phyloP scores from a whole-genome alignment of 306 rosid genomes.

The Ormosia semicastrata region DNA sequence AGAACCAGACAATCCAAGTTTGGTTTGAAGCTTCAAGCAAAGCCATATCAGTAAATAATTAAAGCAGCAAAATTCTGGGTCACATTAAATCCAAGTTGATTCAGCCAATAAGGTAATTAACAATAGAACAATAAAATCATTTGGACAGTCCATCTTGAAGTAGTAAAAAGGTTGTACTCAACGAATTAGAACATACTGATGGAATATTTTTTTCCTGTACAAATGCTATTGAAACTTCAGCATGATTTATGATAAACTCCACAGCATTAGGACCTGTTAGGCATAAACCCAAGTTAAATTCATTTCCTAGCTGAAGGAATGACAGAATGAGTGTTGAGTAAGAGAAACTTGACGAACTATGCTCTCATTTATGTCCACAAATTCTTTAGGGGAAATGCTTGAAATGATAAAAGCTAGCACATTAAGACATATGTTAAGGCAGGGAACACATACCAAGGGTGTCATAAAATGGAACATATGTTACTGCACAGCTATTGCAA shows the following conservation, averaged over 20 bases:
- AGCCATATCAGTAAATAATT: background rate
- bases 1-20: background rate
- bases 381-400: background rate
- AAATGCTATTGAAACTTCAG: constrained; percentile 89
- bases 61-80: background rate
- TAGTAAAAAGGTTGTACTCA: background rate
- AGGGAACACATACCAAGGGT: constrained; percentile 63
- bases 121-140: background rate
- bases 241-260: constrained; percentile 88
- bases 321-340: background rate
- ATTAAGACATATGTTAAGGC: background rate
- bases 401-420: background rate
- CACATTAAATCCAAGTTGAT: background rate
- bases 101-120: background rate
- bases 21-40: background rate
- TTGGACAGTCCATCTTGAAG: background rate
- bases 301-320: background rate
- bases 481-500: constrained; percentile 67
- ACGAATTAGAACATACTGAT: constrained; percentile 58
- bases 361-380: background rate
- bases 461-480: constrained; percentile 83
- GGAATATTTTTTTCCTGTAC: constrained; percentile 86
- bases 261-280: constrained; percentile 87
- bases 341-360: background rate
- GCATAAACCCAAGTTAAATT: constrained; percentile 26